Evolutionary conservation across 2,329 filamentous ascomycete genomes (phyloP).

Genomic region (Talaromyces sp.): DNA sequence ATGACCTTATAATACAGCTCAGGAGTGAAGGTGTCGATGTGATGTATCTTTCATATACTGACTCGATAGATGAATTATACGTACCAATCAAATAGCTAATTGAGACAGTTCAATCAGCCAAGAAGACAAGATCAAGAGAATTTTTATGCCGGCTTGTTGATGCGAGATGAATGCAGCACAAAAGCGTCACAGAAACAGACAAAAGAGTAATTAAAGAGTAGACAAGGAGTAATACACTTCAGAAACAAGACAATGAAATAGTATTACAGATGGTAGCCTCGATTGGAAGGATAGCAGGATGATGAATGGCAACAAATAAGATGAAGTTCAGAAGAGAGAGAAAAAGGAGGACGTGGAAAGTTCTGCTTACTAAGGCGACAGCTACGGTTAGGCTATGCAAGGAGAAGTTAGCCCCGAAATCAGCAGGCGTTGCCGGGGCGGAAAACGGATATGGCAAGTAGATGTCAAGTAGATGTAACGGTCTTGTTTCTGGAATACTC

Average conservation of each 20-base stretch:
- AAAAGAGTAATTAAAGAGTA: background rate
- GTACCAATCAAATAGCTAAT: slow-evolving; percentile 1
- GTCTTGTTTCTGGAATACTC: background rate
- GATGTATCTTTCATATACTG: background rate
- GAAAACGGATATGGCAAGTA: background rate
- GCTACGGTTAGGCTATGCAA: background rate
- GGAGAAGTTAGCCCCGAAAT: background rate
- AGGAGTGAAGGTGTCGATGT: background rate
- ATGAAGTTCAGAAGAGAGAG: background rate
- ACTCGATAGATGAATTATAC: background rate
- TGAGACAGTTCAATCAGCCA: background rate
- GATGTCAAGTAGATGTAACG: background rate
- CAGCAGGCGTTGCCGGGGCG: background rate
- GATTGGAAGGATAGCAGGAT: background rate
- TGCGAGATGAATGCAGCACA: background rate
- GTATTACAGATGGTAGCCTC: slow-evolving; percentile 1
- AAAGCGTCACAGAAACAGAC: background rate
- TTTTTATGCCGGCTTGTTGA: background rate
- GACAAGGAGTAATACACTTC: slow-evolving; percentile 3
- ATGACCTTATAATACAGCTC: background rate
- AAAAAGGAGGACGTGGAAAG: slow-evolving; percentile 8
- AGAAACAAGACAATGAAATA: slow-evolving; percentile 5
- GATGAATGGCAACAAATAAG: background rate
- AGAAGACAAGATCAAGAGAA: background rate
- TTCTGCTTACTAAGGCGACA: slow-evolving; percentile 1